Base-by-base conservation (phyloP, 345 rosid species). In the Sonneratia alba region DNA sequence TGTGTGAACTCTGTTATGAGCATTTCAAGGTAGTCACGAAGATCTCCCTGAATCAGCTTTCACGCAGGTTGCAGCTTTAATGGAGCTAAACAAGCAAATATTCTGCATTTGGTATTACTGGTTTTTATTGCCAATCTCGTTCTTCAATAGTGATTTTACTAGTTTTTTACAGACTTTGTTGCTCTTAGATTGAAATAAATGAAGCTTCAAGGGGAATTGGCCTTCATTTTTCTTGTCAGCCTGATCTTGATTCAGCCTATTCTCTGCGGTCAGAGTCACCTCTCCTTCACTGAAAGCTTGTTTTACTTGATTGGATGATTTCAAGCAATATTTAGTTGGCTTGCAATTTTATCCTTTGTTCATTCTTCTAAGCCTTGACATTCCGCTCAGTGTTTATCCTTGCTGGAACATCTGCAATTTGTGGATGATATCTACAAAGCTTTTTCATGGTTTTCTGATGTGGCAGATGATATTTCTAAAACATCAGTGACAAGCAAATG, bases 231-330 rank as follows among this genome's bases (percentile, higher is more conserved):
- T 81, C 76, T 89, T 61, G 32, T 82, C 70, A 32, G 81, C 71
- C 73, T 92, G 74, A 77, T 86, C 77, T 77, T 83, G 76, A 47
- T 90, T 77, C 90, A 78, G 71, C 91, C 61, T 75, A 82, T 88
- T 78, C 74, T 83, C 77, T 85, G 90, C 71, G 96, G 99, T 95
- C 67, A 85, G 89, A 85, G 73, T 76, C 38, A 63, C 38, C 56
- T 67, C 38, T 62, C 66, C 38, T 62, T 3, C 65, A 27, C 27
- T 11, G 0, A 37, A 32, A 62, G 38, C 66, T 34, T 62, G 18
- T n/a, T 67, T 53, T 63, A 61, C 48, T 8, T n/a, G n/a, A 38
- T 24, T 62, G 9, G 8, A 69, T 22, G 18, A 69, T 47, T 49
- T 49, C 3, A 13, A 38, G 48, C 48, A 66, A 67, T 14, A 32